Conservation (phyloP, 495 filamentous ascomycete species). For the Aspergillus nidulans region DNA sequence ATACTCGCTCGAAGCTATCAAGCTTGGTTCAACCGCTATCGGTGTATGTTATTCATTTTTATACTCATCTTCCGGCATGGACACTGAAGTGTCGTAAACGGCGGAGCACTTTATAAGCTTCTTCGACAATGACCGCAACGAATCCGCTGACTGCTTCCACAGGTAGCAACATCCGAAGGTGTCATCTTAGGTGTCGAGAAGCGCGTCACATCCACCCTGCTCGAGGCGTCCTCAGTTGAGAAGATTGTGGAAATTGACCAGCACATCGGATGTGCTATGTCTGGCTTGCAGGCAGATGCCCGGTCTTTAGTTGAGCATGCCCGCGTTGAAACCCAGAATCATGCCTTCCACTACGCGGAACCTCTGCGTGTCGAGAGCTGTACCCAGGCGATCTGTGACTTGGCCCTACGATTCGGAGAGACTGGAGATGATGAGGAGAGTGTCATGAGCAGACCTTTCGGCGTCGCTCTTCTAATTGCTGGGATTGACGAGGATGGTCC, state of each 20-base stretch:
- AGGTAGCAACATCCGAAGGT: constrained; percentile 87
- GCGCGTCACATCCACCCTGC: constrained; percentile 93
- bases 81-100: neutral
- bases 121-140: neutral
- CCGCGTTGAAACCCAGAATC: constrained; percentile 93
- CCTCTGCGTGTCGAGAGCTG: constrained; percentile 90
- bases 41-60: constrained; percentile 55
- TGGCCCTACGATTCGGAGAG: constrained; percentile 95
- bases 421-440: constrained; percentile 96
- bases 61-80: neutral
- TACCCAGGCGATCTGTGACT: constrained; percentile 96
- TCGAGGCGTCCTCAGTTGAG: constrained; percentile 95
- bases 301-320: constrained; percentile 96
- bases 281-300: constrained; percentile 92
- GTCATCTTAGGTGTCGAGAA: constrained; percentile 98
- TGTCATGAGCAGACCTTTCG: constrained; percentile 95
- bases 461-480: constrained; percentile 93
- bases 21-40: constrained; percentile 96
- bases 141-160: constrained; percentile 19
- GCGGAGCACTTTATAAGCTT: neutral
- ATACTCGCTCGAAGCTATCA: constrained; percentile 99
- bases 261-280: constrained; percentile 99
- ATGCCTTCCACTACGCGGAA: constrained; percentile 96
- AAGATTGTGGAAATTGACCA: constrained; percentile 99
- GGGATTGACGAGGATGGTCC: constrained; percentile 97